Percentiles rank a stretch among this genome's conserved stretches.
These are phyloP conservation scores for Paraphoma sp. DNA, from an alignment of 2,329 filamentous ascomycete genomes.

Conservation along the genomic window DNA sequence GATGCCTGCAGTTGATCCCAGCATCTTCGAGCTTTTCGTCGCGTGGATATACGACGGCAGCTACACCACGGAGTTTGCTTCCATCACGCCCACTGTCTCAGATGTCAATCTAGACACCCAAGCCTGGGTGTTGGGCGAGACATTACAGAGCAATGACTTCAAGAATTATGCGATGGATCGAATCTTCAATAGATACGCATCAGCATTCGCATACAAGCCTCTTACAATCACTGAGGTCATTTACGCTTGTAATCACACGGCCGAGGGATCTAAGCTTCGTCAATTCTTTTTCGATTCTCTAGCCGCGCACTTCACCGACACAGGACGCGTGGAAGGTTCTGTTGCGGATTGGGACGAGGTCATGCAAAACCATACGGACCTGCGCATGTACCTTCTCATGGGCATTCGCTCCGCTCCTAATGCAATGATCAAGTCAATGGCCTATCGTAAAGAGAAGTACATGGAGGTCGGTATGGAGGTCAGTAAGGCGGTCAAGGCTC, in stretches of 20 bases:
- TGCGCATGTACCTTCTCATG: neutral
- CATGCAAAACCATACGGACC: conserved; percentile 1
- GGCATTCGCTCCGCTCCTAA: neutral
- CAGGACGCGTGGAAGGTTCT: conserved; percentile 4
- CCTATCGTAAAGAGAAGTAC: neutral
- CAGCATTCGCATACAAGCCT: conserved; percentile 35
- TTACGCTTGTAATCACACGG: conserved; percentile 11
- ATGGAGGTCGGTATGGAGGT: neutral
- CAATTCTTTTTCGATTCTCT: conserved; percentile 11
- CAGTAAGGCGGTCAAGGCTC: neutral
- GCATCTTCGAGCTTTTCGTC: conserved; percentile 12
- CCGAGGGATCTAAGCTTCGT: conserved; percentile 8
- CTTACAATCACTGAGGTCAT: conserved; percentile 9
- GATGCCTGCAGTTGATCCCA: conserved; percentile 6
- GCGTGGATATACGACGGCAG: conserved; percentile 14
- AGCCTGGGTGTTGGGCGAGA: conserved; percentile 19
- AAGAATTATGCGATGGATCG: conserved; percentile 19
- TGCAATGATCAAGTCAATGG: neutral
- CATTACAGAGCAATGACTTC: conserved; percentile 13
- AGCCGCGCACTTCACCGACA: neutral
- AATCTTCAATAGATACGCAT: conserved; percentile 7
- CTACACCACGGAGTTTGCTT: neutral
- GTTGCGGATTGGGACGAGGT: conserved; percentile 16
- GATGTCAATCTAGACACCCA: conserved; percentile 1
- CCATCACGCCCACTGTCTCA: neutral